Evolutionary conservation across 176 grass and related monocot genomes (phyloP).

Genomic region (Aegilops tauschii): DNA sequence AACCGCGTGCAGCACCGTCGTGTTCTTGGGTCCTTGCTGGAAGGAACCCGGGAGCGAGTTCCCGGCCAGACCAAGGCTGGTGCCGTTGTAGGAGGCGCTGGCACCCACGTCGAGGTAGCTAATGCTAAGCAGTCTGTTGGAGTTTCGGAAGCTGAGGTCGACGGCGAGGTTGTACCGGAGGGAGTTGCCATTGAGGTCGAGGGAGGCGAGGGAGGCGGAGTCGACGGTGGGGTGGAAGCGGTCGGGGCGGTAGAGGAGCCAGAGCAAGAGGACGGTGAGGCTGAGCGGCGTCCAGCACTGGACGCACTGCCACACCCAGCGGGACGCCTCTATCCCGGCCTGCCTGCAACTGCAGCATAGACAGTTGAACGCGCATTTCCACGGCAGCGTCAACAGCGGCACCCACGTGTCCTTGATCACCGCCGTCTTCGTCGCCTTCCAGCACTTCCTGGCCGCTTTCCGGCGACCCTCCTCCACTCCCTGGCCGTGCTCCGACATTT

Average conservation of each 20-base stretch:
- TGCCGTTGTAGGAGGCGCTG: background rate
- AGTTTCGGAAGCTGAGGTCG: background rate
- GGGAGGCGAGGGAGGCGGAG: slow-evolving; percentile 14
- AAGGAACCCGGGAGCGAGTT: background rate
- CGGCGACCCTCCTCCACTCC: background rate
- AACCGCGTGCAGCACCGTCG: background rate
- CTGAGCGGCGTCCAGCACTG: slow-evolving; percentile 22
- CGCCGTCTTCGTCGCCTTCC: background rate
- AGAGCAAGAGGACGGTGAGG: slow-evolving; percentile 1
- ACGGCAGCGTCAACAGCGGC: background rate
- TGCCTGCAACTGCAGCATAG: background rate
- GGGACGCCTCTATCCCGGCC: background rate
- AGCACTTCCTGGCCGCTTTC: background rate
- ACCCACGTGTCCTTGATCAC: background rate
- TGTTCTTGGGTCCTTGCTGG: slow-evolving; percentile 16
- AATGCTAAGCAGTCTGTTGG: background rate
- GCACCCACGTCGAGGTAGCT: slow-evolving; percentile 15
- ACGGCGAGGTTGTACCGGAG: background rate
- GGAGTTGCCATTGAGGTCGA: background rate
- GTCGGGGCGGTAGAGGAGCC: slow-evolving; percentile 24
- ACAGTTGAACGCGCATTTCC: background rate
- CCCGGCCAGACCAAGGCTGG: background rate
- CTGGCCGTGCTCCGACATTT: no score
- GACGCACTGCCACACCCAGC: background rate
- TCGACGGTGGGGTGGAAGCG: background rate